Percentiles rank a stretch among this genome's conserved stretches.
phyloP scores from a whole-genome alignment of 768 basidiomycete species.

The Solioccasus polychromus region DNA sequence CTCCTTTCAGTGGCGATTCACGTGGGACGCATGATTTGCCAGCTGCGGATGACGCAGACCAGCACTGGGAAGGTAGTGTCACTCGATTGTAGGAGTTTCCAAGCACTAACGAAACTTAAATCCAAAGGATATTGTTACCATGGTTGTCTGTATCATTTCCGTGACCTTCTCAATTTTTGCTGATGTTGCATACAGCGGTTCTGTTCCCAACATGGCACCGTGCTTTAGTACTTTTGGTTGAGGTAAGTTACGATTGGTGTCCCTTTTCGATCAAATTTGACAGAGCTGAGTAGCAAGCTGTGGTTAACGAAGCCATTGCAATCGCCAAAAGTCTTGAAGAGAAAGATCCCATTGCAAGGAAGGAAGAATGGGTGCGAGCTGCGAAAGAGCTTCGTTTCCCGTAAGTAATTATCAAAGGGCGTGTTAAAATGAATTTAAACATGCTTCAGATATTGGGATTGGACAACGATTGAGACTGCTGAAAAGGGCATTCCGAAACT shows the following conservation, averaged over 20 bases:
- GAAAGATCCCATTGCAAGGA: not conserved
- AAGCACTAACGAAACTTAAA: constrained; percentile 3
- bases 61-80: no score
- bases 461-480: constrained; percentile 7
- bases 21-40: constrained; percentile 3
- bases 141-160: constrained; percentile 6
- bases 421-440: no score
- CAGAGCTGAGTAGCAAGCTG: constrained; percentile 11
- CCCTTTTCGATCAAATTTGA: no score
- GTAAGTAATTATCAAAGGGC: constrained; percentile 4
- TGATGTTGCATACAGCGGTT: constrained; percentile 16
- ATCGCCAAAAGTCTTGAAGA: constrained; percentile 10
- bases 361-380: constrained; percentile 9
- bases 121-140: constrained; percentile 21
- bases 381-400: constrained; percentile 17
- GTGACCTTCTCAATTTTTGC: not conserved
- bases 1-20: constrained; percentile 16
- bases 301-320: constrained; percentile 12
- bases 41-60: no score
- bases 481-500: constrained; percentile 3
- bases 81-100: constrained; percentile 12
- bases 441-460: constrained; percentile 16
- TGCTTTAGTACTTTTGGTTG: constrained; percentile 9
- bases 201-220: constrained; percentile 24
- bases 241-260: constrained; percentile 1